A percentile compares a stretch with the other conserved stretches of the same genome.
phyloP scores from a whole-genome alignment of 345 rosid species.

The Hypericum perforatum region DNA sequence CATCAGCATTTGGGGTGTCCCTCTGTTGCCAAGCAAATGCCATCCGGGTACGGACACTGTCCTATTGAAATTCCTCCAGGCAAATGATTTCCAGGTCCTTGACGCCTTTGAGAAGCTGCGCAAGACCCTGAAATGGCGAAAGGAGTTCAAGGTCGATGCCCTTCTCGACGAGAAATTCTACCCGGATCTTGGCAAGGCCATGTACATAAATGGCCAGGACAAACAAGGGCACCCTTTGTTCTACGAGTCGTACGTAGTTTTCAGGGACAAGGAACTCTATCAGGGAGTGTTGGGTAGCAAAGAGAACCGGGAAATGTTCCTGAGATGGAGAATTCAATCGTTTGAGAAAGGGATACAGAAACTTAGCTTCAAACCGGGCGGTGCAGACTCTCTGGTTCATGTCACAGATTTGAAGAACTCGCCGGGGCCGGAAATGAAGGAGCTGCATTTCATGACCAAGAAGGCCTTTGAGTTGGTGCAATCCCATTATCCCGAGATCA shows the following conservation, averaged over 20 bases:
- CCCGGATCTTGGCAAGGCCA: slow-evolving; percentile 19
- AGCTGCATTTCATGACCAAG: slow-evolving; percentile 20
- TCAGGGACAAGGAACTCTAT: slow-evolving; percentile 25
- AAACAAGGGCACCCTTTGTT: slow-evolving; percentile 43
- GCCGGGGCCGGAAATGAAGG: slow-evolving; percentile 25
- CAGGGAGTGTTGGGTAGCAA: slow-evolving; percentile 18
- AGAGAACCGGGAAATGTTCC: slow-evolving; percentile 20
- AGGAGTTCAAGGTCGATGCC: slow-evolving; percentile 19
- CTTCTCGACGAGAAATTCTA: slow-evolving; percentile 24
- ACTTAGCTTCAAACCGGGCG: slow-evolving; percentile 39
- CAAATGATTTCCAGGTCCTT: slow-evolving; percentile 26
- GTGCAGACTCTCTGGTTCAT: slow-evolving; percentile 34
- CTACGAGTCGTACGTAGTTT: slow-evolving; percentile 20
- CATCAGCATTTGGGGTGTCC: slow-evolving; percentile 44
- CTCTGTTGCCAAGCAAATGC: slow-evolving; percentile 44
- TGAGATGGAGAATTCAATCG: slow-evolving; percentile 30
- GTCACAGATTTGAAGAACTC: slow-evolving; percentile 42
- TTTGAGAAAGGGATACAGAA: slow-evolving; percentile 33
- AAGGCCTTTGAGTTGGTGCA: slow-evolving; percentile 21
- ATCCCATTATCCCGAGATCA: slow-evolving; percentile 41
- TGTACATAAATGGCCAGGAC: slow-evolving; percentile 23
- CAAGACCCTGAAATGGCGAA: slow-evolving; percentile 41
- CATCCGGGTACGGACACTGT: slow-evolving; percentile 39
- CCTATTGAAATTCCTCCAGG: slow-evolving; percentile 42
- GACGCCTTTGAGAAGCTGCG: slow-evolving; percentile 48